Evolutionary conservation across 768 basidiomycete genomes (phyloP).

Genomic region (Gelatoporia subvermispora): DNA sequence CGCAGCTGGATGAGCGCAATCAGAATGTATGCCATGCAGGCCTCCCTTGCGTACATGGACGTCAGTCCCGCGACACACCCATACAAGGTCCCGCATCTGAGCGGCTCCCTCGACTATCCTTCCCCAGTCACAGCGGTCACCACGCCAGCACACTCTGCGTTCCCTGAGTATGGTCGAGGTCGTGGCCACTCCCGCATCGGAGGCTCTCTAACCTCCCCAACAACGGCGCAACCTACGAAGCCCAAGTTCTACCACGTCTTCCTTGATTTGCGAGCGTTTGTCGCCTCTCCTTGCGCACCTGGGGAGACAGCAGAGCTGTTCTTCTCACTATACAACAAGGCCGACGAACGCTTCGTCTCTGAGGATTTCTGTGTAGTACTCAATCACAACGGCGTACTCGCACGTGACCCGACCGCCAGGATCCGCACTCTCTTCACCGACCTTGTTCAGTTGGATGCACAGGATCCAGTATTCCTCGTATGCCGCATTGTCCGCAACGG

Average conservation of each 20-base stretch:
- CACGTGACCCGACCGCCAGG: conserved; percentile 69
- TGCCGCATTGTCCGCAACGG: conserved; percentile 90
- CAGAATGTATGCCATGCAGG: conserved; percentile 90
- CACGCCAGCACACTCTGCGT: conserved; percentile 49
- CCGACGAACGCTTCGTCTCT: conserved; percentile 80
- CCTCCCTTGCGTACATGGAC: conserved; percentile 72
- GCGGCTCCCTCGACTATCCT: conserved; percentile 42
- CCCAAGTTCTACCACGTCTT: conserved; percentile 86
- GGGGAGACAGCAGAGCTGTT: conserved; percentile 92
- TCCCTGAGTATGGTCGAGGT: conserved; percentile 50
- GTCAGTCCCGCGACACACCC: conserved; percentile 30
- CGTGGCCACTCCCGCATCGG: conserved; percentile 26
- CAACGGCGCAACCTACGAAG: conserved; percentile 9
- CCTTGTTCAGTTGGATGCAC: conserved; percentile 79
- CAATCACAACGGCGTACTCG: conserved; percentile 85
- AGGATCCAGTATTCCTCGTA: conserved; percentile 83
- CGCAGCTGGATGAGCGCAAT: conserved; percentile 87
- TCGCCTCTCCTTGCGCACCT: conserved; percentile 83
- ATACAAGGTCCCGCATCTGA: conserved; percentile 31
- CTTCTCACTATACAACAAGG: conserved; percentile 88
- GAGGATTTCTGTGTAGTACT: conserved; percentile 90
- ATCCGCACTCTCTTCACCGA: conserved; percentile 89
- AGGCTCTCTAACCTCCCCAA: conserved; percentile 31
- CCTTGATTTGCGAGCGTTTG: conserved; percentile 87
- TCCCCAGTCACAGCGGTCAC: conserved; percentile 44